phyloP scores from a whole-genome alignment of 2,329 filamentous ascomycete species.

The Colletotrichum tropicicola region DNA sequence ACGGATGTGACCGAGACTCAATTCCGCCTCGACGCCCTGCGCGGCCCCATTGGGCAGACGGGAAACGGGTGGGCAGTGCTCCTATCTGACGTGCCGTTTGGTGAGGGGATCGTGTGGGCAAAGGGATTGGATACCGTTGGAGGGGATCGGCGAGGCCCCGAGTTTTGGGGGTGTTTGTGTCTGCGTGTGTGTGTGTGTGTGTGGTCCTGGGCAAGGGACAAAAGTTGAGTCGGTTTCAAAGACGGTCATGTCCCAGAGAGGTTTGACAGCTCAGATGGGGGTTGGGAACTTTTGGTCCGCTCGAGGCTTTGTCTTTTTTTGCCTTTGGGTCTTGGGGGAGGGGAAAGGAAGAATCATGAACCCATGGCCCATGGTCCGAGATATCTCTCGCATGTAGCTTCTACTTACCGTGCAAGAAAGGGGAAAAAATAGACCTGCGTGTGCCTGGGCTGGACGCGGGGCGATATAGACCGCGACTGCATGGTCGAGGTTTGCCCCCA shows the following conservation, averaged over 20 bases:
- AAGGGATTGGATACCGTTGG: conserved; percentile 13
- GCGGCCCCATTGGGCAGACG: not conserved
- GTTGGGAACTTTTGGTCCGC: not conserved
- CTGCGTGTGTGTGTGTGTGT: too few relatives aligned
- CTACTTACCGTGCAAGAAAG: too few relatives aligned
- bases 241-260: not conserved
- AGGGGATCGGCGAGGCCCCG: conserved; percentile 8
- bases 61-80: not conserved
- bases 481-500: not conserved
- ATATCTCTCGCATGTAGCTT: too few relatives aligned
- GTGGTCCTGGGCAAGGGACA: too few relatives aligned
- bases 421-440: not conserved
- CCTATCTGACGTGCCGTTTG: conserved; percentile 1
- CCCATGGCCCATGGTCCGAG: too few relatives aligned
- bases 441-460: not conserved
- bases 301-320: too few relatives aligned
- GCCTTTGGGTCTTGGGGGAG: too few relatives aligned
- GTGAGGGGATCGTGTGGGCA: not conserved
- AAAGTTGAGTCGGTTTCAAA: not conserved
- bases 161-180: not conserved
- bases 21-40: not conserved
- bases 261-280: not conserved
- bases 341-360: too few relatives aligned
- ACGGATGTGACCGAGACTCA: conserved; percentile 21
- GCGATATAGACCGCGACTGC: not conserved